Base-by-base conservation (phyloP, 179 eudicot genomes). In the Vitellaria paradoxa region DNA sequence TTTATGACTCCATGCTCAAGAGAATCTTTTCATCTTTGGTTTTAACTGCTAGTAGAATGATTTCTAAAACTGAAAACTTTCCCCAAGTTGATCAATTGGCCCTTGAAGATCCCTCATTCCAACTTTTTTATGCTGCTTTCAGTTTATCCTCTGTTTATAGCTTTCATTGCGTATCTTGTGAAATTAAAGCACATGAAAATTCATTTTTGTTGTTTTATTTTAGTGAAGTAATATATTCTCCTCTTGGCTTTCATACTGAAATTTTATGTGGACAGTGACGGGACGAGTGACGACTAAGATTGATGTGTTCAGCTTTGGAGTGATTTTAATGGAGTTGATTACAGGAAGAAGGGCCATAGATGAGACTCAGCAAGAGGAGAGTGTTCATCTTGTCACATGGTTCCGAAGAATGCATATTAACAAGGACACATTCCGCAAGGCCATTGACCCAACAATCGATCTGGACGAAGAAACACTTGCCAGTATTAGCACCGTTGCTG, bases 261-360 rank as follows among this genome's bases (percentile, higher is more conserved):
- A 55, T 61, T 63, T 8, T 52, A 15, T 80, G 23, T 63, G 50
- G 37, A 66, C 85, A 93, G 97, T 90, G 80, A 89, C 91, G 42
- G 96, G 97, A 71, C 84, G 96, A 61, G 96, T 93, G 62, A 91
- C 90, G 9, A 93, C 96, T 0, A 93, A 93, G 79, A 82, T 90
- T 4, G 97, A 93, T 42, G 91, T 93, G 52, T 93, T 89, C 85
- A 88, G 96, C 84, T 93, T 89, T 21, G 97, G 96, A 15, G 96
- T 93, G 15, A 85, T 93, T 17, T 78, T 93, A 14, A 93, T 93
- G 97, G 97, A 93, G 82, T 73, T 90, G 57, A 88, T 93, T 18
- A 90, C 96, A 0, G 97, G 97, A 57, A 63, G 96, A 50, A 91
- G 82, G 74, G 92, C 97, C 13, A 77, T 93, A 20, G 96, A 93